Percentiles rank a stretch among this genome's conserved stretches.
Conservation (phyloP, 768 basidiomycete genomes). For the Agrocybe pediades region DNA sequence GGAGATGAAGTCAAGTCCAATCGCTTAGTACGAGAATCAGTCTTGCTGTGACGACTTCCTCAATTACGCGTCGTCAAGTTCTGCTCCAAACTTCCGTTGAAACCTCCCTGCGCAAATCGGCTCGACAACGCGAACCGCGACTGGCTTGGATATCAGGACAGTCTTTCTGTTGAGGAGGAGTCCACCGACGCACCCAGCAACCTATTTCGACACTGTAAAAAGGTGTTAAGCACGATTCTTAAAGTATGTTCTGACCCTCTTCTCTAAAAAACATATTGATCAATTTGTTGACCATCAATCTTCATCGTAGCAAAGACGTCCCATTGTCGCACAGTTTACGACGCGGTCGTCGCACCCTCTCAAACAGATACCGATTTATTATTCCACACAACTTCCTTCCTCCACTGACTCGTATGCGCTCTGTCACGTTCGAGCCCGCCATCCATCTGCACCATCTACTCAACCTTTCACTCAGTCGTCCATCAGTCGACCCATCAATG, state of each 20-base stretch:
- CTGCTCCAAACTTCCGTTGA: constrained; percentile 39
- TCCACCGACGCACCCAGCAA: constrained; percentile 51
- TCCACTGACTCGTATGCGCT: constrained; percentile 31
- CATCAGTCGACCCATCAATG: too few relatives aligned
- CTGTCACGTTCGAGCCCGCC: constrained; percentile 39
- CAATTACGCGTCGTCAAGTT: constrained; percentile 19
- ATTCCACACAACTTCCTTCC: constrained; percentile 23
- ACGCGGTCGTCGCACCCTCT: constrained; percentile 17
- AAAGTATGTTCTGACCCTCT: constrained; percentile 39
- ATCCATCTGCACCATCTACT: constrained; percentile 44
- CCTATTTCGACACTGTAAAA: constrained; percentile 60
- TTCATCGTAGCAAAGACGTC: constrained; percentile 47
- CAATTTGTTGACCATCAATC: too few relatives aligned
- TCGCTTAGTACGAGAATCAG: not conserved
- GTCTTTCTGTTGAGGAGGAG: constrained; percentile 55
- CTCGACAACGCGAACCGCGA: constrained; percentile 59
- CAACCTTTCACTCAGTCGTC: constrained; percentile 41
- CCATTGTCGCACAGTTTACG: constrained; percentile 44
- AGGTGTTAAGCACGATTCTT: constrained; percentile 54
- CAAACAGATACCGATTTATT: constrained; percentile 11
- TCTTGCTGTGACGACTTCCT: not conserved
- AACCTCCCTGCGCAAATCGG: constrained; percentile 41
- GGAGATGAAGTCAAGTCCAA: constrained; percentile 42
- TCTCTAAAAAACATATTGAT: too few relatives aligned
- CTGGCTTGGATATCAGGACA: constrained; percentile 54